These are phyloP conservation scores for Apiospora kogelbergensis DNA, from an alignment of 2,329 filamentous ascomycete genomes.

Conservation along the genomic window DNA sequence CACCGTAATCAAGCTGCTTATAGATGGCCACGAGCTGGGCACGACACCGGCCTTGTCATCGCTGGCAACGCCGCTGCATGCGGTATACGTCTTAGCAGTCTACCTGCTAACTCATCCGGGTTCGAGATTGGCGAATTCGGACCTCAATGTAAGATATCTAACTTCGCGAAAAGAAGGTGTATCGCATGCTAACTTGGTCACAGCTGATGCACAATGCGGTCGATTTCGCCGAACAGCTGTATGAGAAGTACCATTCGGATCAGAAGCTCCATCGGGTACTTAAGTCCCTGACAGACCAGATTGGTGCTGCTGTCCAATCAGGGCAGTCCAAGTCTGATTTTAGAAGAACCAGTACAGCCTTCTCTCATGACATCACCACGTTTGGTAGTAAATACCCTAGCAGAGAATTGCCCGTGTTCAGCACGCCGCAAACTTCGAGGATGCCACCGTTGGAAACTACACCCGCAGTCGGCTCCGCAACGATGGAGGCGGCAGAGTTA, in stretches of 20 bases:
- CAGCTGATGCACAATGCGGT: slow-evolving; percentile 15
- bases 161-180: background rate
- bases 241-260: slow-evolving; percentile 3
- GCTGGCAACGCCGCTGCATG: slow-evolving; percentile 10
- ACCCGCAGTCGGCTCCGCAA: background rate
- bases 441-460: background rate
- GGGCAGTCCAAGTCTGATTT: background rate
- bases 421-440: background rate
- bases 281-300: background rate
- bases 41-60: slow-evolving; percentile 7
- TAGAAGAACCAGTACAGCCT: background rate
- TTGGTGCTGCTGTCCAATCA: background rate
- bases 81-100: slow-evolving; percentile 13
- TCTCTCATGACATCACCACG: background rate
- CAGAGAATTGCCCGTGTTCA: background rate
- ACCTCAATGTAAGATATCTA: slow-evolving; percentile 11
- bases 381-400: background rate
- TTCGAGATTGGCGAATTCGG: slow-evolving; percentile 13
- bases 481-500: background rate
- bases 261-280: slow-evolving; percentile 9
- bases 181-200: background rate
- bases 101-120: slow-evolving; percentile 11
- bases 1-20: slow-evolving; percentile 12
- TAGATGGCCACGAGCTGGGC: slow-evolving; percentile 12
- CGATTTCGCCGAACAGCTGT: slow-evolving; percentile 13